These are phyloP conservation scores for Yamagishiella unicocca DNA, from an alignment of 139 green algal species.

Conservation along the genomic window DNA sequence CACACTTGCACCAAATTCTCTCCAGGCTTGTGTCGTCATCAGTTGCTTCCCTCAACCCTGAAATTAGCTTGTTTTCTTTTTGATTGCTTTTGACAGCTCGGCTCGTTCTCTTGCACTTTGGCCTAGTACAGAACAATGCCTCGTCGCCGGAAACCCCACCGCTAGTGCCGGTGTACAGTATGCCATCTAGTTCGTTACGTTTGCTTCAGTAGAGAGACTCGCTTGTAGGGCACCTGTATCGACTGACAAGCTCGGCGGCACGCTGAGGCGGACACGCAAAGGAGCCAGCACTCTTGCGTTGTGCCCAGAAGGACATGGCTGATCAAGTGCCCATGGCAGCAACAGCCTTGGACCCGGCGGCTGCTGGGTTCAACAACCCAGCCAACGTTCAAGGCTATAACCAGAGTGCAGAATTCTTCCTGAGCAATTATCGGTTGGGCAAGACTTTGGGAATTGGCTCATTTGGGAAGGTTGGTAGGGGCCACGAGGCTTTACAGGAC, in stretches of 20 bases:
- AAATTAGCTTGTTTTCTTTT: background rate
- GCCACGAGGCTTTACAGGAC: background rate
- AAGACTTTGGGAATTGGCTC: constrained; percentile 99
- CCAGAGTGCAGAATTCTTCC: constrained; percentile 84
- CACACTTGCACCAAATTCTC: no score
- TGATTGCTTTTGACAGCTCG: no score
- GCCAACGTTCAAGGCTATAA: constrained; percentile 42
- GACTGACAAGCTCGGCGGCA: no score
- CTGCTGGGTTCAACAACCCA: constrained; percentile 40
- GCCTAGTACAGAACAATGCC: background rate
- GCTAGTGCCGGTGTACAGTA: no score
- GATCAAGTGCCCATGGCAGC: background rate
- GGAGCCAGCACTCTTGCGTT: background rate
- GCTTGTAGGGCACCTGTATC: background rate
- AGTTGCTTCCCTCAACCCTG: background rate
- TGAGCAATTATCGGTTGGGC: constrained; percentile 97
- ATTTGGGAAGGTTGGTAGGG: constrained; percentile 89
- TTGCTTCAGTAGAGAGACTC: background rate
- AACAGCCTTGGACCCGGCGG: constrained; percentile 1
- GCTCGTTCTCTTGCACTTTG: no score
- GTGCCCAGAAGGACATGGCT: background rate
- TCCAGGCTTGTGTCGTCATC: no score
- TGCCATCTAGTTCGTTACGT: no score
- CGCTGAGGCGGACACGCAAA: background rate
- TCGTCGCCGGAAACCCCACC: constrained; percentile 8